Evolutionary conservation across 2,329 filamentous ascomycete species (phyloP), one percentile per base, ranked within the genome.

Genomic region (Corinectria fuckeliana): DNA sequence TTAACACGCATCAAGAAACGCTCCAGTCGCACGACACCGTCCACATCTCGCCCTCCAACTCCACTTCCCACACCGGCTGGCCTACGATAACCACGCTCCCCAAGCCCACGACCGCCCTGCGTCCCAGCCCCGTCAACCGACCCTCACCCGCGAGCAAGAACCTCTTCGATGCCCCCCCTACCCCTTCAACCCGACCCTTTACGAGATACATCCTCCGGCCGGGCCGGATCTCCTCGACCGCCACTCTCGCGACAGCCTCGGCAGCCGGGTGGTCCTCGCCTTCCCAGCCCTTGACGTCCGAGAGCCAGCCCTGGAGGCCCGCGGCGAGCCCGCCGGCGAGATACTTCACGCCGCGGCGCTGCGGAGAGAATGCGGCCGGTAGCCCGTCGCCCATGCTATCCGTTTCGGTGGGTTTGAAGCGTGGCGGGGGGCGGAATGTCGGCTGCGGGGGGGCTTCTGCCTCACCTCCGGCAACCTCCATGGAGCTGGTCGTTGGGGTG

Each of bases 1-100:
- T 25, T 7, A 42, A 44, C 50, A 42, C 45, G 47, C 44, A 42
- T 69, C 32, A 65, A 36, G 38, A 60, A 21, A 74, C 65, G 18
- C 61, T 66, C 77, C 77, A 79, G 10, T 79, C 73, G 20, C 77
- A 79, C 2, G 71, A 75, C 3, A 79, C 77, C 14, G 72, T 72
- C 77, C 77, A 79, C 18, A 51, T 47, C 23, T 72, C 58, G 1
- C 68, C 75, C 6, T 73, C 70, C 26, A 80, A 54, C 30, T 71
- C 62, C 25, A 78, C 67, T 32, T 79, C 74, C 77, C 77, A 80
- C 11, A 72, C 69, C 14, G 76, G 76, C 60, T 72, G 71, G 32
- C 72, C 72, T n/a, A 78, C 56, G 13, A 71, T 48, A 10, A 79
- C 67, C 42, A 72, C 65, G 48, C 71, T 72, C 1, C 76, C 77